These are phyloP conservation scores for Pistacia atlantica DNA, from an alignment of 345 rosid genomes.

Conservation along the genomic window DNA sequence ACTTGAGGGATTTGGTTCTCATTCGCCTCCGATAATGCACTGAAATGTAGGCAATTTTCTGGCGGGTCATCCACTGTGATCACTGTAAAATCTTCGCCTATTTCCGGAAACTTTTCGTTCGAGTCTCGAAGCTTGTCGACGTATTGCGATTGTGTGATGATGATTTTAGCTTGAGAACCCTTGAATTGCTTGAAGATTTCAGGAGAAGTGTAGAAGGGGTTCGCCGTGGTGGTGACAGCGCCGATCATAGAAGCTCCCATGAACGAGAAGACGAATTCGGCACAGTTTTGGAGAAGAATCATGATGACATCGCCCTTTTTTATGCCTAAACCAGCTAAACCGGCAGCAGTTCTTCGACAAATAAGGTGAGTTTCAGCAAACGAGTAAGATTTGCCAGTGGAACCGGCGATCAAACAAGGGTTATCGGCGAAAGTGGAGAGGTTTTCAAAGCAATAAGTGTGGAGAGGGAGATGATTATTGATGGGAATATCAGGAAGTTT, in stretches of 20 bases:
- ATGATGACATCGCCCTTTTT: conserved; percentile 80
- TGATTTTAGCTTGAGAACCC: conserved; percentile 54
- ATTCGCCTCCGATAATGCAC: conserved; percentile 40
- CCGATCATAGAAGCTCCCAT: conserved; percentile 91
- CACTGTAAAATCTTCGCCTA: conserved; percentile 50
- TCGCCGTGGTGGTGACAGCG: conserved; percentile 76
- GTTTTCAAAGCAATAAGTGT: conserved; percentile 67
- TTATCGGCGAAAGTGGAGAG: conserved; percentile 38
- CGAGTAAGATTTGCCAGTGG: conserved; percentile 46
- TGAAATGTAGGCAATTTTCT: conserved; percentile 69
- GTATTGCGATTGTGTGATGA: conserved; percentile 69
- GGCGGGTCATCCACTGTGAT: conserved; percentile 68
- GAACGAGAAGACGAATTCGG: conserved; percentile 84
- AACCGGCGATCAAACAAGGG: conserved; percentile 69
- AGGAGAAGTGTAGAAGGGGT: conserved; percentile 77
- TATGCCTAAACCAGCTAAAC: conserved; percentile 58
- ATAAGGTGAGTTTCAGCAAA: conserved; percentile 58
- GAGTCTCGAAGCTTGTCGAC: conserved; percentile 53
- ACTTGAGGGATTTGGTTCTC: conserved; percentile 36
- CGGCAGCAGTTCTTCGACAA: conserved; percentile 55
- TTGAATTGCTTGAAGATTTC: conserved; percentile 71
- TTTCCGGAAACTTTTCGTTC: conserved; percentile 14
- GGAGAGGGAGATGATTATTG: conserved; percentile 77
- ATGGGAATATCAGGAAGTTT: conserved; percentile 78
- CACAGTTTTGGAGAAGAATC: conserved; percentile 80